Conservation (phyloP, 1,284 basidiomycete species). For the Singerocomus inundabilis region DNA sequence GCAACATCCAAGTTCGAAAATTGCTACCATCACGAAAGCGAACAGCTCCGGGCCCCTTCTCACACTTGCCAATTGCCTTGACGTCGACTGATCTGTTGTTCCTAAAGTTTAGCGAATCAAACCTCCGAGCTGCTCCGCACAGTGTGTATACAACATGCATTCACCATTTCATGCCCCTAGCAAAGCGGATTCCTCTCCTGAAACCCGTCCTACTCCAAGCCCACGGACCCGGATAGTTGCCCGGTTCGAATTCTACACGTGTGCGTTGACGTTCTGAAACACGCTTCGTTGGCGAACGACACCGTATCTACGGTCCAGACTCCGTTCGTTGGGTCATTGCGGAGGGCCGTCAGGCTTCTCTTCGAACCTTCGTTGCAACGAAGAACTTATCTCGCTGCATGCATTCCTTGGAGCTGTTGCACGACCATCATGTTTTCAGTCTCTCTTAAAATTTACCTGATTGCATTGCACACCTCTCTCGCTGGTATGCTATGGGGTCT, state of each 20-base stretch:
- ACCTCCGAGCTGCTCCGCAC: neutral
- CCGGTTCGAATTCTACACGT: neutral
- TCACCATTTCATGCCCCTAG: neutral
- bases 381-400: neutral
- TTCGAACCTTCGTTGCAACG: neutral
- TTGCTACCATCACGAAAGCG: neutral
- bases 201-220: neutral
- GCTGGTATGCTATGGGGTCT: constrained; percentile 35
- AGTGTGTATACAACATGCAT: too few relatives aligned
- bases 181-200: neutral
- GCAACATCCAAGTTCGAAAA: neutral
- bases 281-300: too few relatives aligned
- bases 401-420: neutral
- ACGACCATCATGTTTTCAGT: constrained; percentile 14
- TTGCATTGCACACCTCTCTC: constrained; percentile 29
- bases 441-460: constrained; percentile 25
- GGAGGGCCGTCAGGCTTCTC: neutral
- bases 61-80: neutral
- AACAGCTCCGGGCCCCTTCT: neutral
- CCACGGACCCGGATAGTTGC: neutral
- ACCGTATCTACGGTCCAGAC: too few relatives aligned
- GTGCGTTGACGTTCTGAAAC: neutral
- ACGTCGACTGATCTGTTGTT: neutral
- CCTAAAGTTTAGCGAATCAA: neutral
- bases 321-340: too few relatives aligned